Conservation (phyloP, 768 basidiomycete species). For the Lactarius sp. region DNA sequence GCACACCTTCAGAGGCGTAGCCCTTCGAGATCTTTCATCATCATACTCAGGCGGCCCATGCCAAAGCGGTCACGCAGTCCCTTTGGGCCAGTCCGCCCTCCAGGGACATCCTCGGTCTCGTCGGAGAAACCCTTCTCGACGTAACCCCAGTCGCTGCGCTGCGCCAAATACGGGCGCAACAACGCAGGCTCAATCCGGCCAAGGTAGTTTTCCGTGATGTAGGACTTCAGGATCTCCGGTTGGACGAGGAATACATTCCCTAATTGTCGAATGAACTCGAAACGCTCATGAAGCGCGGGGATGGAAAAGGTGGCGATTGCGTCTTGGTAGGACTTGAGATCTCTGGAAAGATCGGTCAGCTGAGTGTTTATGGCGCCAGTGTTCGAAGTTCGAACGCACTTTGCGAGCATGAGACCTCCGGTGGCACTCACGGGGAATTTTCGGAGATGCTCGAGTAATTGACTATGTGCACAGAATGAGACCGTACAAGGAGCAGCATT, state of each 20-base stretch:
- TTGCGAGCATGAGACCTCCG: slow-evolving; percentile 96
- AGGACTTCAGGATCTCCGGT: slow-evolving; percentile 91
- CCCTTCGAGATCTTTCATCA: slow-evolving; percentile 85
- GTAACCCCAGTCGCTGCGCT: slow-evolving; percentile 86
- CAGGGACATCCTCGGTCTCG: slow-evolving; percentile 36
- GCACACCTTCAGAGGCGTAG: slow-evolving; percentile 52
- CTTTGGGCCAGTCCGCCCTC: slow-evolving; percentile 42
- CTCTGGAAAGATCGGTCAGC: slow-evolving; percentile 44
- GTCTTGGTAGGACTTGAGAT: slow-evolving; percentile 96
- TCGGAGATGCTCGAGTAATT: slow-evolving; percentile 89
- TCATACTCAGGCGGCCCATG: slow-evolving; percentile 69
- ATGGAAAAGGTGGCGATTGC: slow-evolving; percentile 77
- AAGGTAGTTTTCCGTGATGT: slow-evolving; percentile 91
- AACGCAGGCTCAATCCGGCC: slow-evolving; percentile 85
- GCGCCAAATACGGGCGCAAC: slow-evolving; percentile 84
- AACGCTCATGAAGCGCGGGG: slow-evolving; percentile 83
- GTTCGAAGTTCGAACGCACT: slow-evolving; percentile 46
- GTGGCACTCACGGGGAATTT: slow-evolving; percentile 97
- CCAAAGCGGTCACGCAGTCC: slow-evolving; percentile 54
- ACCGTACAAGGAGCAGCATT: not conserved
- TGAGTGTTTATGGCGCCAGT: too few species aligned
- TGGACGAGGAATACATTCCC: slow-evolving; percentile 96
- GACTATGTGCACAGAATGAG: slow-evolving; percentile 39
- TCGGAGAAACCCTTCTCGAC: slow-evolving; percentile 71
- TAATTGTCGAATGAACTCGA: slow-evolving; percentile 95